Base-by-base conservation (phyloP, 768 basidiomycete genomes). In the Chalciporus sphaerocephalus region DNA sequence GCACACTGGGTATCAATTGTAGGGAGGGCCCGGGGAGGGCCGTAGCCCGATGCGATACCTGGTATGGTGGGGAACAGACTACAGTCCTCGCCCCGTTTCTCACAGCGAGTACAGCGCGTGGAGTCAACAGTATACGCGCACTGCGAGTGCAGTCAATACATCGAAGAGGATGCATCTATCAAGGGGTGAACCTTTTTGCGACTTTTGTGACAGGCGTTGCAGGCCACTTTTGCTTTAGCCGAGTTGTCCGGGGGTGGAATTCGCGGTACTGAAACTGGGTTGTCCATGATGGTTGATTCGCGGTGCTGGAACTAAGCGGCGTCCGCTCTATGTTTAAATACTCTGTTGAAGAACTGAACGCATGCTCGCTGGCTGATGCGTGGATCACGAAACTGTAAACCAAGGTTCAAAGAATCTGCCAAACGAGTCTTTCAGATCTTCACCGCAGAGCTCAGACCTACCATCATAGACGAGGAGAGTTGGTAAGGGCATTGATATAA, bases 131-230 rank as follows among this genome's bases (percentile, higher is more conserved):
- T 44, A 50, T 58, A 60, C 1, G 24, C 20, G 41, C 60, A 61
- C 60, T 61, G 25, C 5, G 20, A 13, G 5, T 13, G 24, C 7
- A 15, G 25, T 56, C 38, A 55, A 47, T 15, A 34, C 8, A 28
- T 38, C 10, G 25, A 35, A 13, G 37, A 7, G 9, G 4, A 9
- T 3, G 25, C 38, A 22, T 21, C 27, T 5, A 18, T 11, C 13
- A 15, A 38, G 8, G 27, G n/a, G 21, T 7, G 4, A 40, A 63
- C 60, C 53, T 38, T 60, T 39, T 61, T 61, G 42, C 61, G 60
- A 12, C 56, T 61, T 32, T 16, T 50, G 22, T 59, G 60, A 34
- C 60, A 61, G 34, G 53, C 24, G 0, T 46, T 44, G 48, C 60
- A 61, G n/a, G 60, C 60, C 32, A 53, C 55, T 44, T 42, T 58